Percentiles rank a stretch among this genome's conserved stretches.
These are phyloP conservation scores for Fomitopsis palustris DNA, from an alignment of 1,284 basidiomycete species.

Conservation along the genomic window DNA sequence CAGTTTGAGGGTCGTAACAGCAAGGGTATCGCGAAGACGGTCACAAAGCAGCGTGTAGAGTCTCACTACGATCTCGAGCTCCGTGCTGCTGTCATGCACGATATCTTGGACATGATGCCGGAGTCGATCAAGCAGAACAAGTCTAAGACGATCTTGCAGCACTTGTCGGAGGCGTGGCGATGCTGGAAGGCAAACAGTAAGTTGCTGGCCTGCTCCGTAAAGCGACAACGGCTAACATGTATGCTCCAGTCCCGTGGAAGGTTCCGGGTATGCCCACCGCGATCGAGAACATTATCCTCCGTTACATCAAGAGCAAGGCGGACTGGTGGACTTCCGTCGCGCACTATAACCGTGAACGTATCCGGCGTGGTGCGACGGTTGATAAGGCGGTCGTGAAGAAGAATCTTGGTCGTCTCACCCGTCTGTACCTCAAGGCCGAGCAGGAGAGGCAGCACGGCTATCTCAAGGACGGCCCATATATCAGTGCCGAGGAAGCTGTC, in stretches of 20 bases:
- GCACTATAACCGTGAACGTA: slow-evolving; percentile 93
- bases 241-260: slow-evolving; percentile 81
- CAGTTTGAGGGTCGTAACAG: slow-evolving; percentile 98
- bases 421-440: slow-evolving; percentile 95
- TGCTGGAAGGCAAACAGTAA: slow-evolving; percentile 98
- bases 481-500: slow-evolving; percentile 95
- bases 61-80: slow-evolving; percentile 98
- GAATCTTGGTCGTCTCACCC: slow-evolving; percentile 88
- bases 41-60: slow-evolving; percentile 99
- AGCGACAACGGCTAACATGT: too few relatives aligned
- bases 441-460: slow-evolving; percentile 97
- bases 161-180: slow-evolving; percentile 97
- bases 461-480: slow-evolving; percentile 95
- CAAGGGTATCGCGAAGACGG: slow-evolving; percentile 93
- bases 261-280: slow-evolving; percentile 97
- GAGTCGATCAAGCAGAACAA: slow-evolving; percentile 99
- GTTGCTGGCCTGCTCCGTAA: slow-evolving; percentile 23
- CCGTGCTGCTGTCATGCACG: slow-evolving; percentile 98
- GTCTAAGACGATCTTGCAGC: slow-evolving; percentile 97
- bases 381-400: slow-evolving; percentile 99
- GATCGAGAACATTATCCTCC: slow-evolving; percentile 98
- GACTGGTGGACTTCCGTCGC: slow-evolving; percentile 99
- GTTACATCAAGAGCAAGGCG: slow-evolving; percentile 99
- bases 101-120: slow-evolving; percentile 99
- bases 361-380: slow-evolving; percentile 94